Conservation (phyloP, 352 stramenopile species). For the Phytophthora agathidicida region DNA sequence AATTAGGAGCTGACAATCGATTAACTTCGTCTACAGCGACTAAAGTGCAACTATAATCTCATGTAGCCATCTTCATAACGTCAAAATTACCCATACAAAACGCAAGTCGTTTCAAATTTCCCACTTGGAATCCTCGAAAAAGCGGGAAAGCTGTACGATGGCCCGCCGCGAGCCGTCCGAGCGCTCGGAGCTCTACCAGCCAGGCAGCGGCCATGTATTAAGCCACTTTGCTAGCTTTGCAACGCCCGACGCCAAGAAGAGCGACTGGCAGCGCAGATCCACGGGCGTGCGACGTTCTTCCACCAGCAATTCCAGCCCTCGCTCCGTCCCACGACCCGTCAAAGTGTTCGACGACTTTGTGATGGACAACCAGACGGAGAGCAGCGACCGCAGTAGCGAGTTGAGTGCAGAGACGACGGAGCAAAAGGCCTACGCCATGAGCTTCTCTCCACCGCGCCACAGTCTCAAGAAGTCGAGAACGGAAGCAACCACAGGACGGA, state of each 20-base stretch:
- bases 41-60: too few species aligned
- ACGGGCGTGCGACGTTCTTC: conserved; percentile 10
- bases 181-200: conserved; percentile 60
- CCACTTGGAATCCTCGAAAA: conserved; percentile 12
- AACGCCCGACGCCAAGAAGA: conserved; percentile 41
- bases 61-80: conserved; percentile 15
- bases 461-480: conserved; percentile 14
- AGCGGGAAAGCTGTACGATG: conserved; percentile 25
- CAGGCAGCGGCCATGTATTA: conserved; percentile 63
- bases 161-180: conserved; percentile 8
- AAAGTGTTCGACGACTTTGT: conserved; percentile 40
- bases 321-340: conserved; percentile 17
- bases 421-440: conserved; percentile 30
- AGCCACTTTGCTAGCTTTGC: conserved; percentile 63
- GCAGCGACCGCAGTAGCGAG: conserved; percentile 31
- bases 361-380: conserved; percentile 38
- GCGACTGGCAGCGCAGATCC: conserved; percentile 30
- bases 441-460: conserved; percentile 36
- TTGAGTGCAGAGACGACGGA: conserved; percentile 14
- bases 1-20: conserved; percentile 8
- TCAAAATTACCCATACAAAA: conserved; percentile 19
- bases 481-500: conserved; percentile 4
- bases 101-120: conserved; percentile 19
- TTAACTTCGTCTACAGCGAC: too few species aligned
- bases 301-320: conserved; percentile 10